Evolutionary conservation across 2,329 filamentous ascomycete genomes (phyloP), one percentile per base, ranked within the genome.

Genomic region (Lachnellula occidentalis): DNA sequence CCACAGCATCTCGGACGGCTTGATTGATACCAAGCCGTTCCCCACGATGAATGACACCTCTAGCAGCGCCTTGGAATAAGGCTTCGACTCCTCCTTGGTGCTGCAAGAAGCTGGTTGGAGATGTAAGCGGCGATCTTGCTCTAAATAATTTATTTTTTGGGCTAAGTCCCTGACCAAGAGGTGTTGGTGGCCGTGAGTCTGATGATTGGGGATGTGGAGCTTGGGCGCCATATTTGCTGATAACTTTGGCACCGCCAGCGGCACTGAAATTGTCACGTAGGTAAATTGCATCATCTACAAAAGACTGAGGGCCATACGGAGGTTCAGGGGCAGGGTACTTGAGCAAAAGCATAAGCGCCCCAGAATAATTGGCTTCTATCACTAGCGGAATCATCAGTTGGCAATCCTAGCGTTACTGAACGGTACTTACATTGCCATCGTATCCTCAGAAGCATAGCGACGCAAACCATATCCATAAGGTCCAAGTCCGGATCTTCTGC

Each of bases 401-500:
- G 34, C n/a, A 9, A 22, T 31, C 8, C 17, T 36, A 22, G 19
- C 12, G 8, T 42, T 47, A 15, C 36, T 48, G 22, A 19, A 17
- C 56, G 31, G 15, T 34, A 72, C 86, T 76, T 74, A 94, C 89
- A 74, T 63, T 92, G 83, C 92, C 92, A 96, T 54, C 92, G 83
- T 63, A 97, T 90, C 49, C 94, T 83, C 45, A 99, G 76, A 22
- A 99, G 76, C 92, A 99, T 97, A 5, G 91, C 86, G 50, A 96
- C 84, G 63, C 92, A 96, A n/a, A 96, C 85, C 53, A 94, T 78
- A 66, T 97, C 90, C 62, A 97, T 83, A 34, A 97, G 75, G 48
- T 91, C 83, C 27, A 96, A 73, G 0, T 81, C 79, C 7, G 92
- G 80, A 64, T 96, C 92, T 65, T 95, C 83, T 2, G 92, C 88